Evolutionary conservation across 1,284 basidiomycete genomes (phyloP).

Genomic region (Pisolithus thermaeus): DNA sequence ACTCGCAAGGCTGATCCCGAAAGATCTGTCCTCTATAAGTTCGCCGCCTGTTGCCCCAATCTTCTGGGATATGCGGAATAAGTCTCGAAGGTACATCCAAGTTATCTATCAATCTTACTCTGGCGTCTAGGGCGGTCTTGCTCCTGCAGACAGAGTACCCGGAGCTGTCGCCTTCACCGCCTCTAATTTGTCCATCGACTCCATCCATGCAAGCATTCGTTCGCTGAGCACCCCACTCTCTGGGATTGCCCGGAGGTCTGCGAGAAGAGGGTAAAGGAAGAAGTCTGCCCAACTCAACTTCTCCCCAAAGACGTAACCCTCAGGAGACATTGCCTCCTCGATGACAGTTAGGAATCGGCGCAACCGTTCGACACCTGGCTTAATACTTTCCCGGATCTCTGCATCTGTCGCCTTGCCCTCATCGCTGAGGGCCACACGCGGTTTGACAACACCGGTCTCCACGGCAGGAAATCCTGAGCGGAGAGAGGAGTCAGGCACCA

Average conservation of each 20-base stretch:
- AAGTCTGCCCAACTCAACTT: slow-evolving; percentile 27
- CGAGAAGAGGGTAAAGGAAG: slow-evolving; percentile 28
- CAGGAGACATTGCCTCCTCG: slow-evolving; percentile 21
- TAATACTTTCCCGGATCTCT: slow-evolving; percentile 17
- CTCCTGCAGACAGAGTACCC: slow-evolving; percentile 23
- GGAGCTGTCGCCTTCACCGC: slow-evolving; percentile 21
- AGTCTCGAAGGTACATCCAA: too few relatives aligned
- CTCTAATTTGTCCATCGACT: slow-evolving; percentile 21
- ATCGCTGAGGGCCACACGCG: slow-evolving; percentile 24
- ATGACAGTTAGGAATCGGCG: slow-evolving; percentile 12
- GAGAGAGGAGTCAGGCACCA: neutral
- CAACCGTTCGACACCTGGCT: slow-evolving; percentile 16
- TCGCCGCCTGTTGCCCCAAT: neutral
- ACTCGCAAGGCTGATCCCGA: too few relatives aligned
- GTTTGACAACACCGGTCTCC: slow-evolving; percentile 28
- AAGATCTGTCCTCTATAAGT: neutral
- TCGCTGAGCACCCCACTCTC: slow-evolving; percentile 21
- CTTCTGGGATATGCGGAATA: neutral
- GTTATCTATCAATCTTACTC: too few relatives aligned
- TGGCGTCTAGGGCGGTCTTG: slow-evolving; percentile 15
- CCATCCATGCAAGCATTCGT: slow-evolving; percentile 23
- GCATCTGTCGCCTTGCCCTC: slow-evolving; percentile 19
- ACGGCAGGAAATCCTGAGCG: slow-evolving; percentile 23
- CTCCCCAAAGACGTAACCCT: slow-evolving; percentile 25
- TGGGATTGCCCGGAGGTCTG: slow-evolving; percentile 24